Evolutionary conservation across 257 asterid species (phyloP), one percentile per base, ranked within the genome.

Genomic region (Capsicum baccatum): DNA sequence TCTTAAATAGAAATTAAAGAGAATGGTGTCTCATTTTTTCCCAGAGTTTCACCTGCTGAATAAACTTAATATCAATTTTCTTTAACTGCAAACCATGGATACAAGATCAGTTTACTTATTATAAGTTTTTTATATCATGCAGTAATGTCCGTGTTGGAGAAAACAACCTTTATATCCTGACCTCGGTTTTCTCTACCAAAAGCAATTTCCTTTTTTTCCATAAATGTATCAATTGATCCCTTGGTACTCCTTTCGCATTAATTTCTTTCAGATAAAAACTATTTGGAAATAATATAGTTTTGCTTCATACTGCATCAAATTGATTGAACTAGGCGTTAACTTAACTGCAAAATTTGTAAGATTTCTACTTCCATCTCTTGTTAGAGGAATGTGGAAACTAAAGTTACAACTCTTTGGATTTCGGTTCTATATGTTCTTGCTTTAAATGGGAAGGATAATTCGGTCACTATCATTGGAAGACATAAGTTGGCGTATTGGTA

Each of bases 331-430:
- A 52, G 50, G 21, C 33, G 26, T 78, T 48, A 52, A 52, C 64
- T 78, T 78, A 64, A 26, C 54, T 54, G 42, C 16, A 8, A 14
- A 33, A 54, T 26, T 78, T 33, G 64, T 15, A 26, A 78, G 33
- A 54, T 78, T 78, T 78, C 33, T 47, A 71, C 81, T 50, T 50
- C 47, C 33, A 78, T 78, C 63, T 33, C 26, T 78, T 54, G 64
- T 78, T 78, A 14, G 63, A 21, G 64, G 47, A 37, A 52, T 15
- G 60, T 78, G 82, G 64, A 52, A 33, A 26, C 64, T 26, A 26
- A 78, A 54, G 50, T 78, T 78, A 26, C 64, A 8, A 26, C 82
- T 54, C 81, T 54, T 76, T 52, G 13, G 63, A 35, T 52, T 50
- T 54, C 11, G 6, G 26, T 26, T 78, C 63, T 54, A 78, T 78